Evolutionary conservation across 106 monocot species (phyloP), one percentile per base, ranked within the genome.

Genomic region (Narthecium ossifragum): DNA sequence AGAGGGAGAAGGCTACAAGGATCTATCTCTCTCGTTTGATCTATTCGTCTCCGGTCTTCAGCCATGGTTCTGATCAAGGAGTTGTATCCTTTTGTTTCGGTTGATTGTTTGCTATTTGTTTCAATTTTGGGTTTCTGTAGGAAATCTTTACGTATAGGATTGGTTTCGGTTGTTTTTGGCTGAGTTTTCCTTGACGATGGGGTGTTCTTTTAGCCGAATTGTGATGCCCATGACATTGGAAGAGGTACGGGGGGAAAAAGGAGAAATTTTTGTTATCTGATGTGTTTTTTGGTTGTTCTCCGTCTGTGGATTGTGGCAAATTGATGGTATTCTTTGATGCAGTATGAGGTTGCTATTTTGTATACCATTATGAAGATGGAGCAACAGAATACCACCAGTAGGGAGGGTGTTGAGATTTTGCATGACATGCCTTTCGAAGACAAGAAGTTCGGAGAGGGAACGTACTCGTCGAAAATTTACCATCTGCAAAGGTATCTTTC

Each of bases 331-430:
- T 36, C 2, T 41, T 65, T 48, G 8, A 37, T 61, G 34, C 50
- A 85, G 85, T 76, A 76, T 80, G 80, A 76, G 65, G 57, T 62
- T 17, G 76, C 57, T 59, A 3, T 80, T 0, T 34, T 57, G 31
- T 85, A 85, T 58, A 73, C 80, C 22, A 51, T 76, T 9, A 62
- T 76, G 64, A 85, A 80, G 52, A 85, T 85, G 85, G 80, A 85
- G 62, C 72, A 85, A 55, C 66, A 80, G 59, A 85, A 80, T 27
- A 76, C 76, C 8, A 75, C 64, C 10, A 70, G 68, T 37, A 64
- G 64, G 51, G 80, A 85, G 66, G 80, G 80, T 34, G 80, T 80
- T 13, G 73, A 80, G 65, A 55, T 76, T 25, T n/a, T 80, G 39
- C 51, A 76, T 36, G 64, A 65, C 24, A 34, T 9, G 14, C 68